Conservation (phyloP, 495 filamentous ascomycete species). For the Rusavskia elegans region DNA sequence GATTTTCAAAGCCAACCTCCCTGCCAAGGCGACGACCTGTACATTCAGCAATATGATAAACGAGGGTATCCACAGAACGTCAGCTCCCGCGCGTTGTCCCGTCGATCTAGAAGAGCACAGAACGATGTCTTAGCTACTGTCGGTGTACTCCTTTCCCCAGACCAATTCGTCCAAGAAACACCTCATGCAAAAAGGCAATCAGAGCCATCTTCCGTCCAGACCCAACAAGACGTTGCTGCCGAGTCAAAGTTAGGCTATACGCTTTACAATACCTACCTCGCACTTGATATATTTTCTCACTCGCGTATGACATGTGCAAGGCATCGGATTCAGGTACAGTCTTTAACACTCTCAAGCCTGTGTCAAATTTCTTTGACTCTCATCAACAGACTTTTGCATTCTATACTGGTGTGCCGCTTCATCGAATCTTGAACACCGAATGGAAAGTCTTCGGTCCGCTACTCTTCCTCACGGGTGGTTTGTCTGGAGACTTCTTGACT, state of each 20-base stretch:
- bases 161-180: not conserved
- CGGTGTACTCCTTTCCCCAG: constrained; percentile 32
- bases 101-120: constrained; percentile 33
- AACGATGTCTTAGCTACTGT: constrained; percentile 43
- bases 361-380: not conserved
- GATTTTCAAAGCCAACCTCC: not conserved
- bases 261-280: constrained; percentile 26
- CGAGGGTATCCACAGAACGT: constrained; percentile 52
- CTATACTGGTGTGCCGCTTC: constrained; percentile 25
- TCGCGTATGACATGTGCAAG: constrained; percentile 28
- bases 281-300: constrained; percentile 27
- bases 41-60: constrained; percentile 52
- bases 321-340: constrained; percentile 28
- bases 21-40: constrained; percentile 3
- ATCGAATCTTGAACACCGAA: constrained; percentile 24
- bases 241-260: constrained; percentile 11
- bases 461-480: constrained; percentile 30
- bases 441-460: constrained; percentile 18
- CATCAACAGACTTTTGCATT: constrained; percentile 27
- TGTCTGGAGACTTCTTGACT: constrained; percentile 20
- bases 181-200: no score
- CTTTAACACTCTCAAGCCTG: no score
- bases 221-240: no score
- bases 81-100: constrained; percentile 27
- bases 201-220: no score